phyloP scores from a whole-genome alignment of 2,329 filamentous ascomycete genomes.

The Penicillium sp. region DNA sequence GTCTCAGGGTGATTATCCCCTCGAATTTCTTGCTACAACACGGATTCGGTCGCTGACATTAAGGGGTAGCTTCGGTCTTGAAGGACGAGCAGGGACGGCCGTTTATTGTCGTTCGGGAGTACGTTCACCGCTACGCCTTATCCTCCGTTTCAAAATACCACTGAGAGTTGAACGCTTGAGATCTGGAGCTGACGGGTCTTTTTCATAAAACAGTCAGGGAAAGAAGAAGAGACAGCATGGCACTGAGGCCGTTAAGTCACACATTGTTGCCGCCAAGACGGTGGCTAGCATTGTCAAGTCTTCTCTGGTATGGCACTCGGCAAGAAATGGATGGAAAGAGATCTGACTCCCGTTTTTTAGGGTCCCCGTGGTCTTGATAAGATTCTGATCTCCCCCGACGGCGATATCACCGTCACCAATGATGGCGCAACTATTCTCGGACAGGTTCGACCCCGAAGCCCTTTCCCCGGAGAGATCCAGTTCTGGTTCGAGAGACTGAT shows the following conservation, averaged over 20 bases:
- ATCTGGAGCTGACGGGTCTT: constrained; percentile 25
- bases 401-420: constrained; percentile 98
- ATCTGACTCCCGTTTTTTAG: constrained; percentile 33
- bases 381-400: constrained; percentile 97
- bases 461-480: constrained; percentile 2
- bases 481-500: constrained; percentile 13
- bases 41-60: constrained; percentile 20
- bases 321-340: background rate
- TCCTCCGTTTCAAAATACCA: constrained; percentile 2
- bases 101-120: constrained; percentile 98
- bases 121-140: constrained; percentile 43
- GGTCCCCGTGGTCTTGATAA: constrained; percentile 96
- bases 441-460: constrained; percentile 48
- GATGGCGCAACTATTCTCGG: constrained; percentile 96
- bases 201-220: constrained; percentile 65
- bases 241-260: constrained; percentile 95
- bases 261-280: constrained; percentile 93
- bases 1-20: constrained; percentile 41
- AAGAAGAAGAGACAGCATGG: constrained; percentile 97
- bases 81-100: constrained; percentile 97
- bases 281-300: constrained; percentile 97
- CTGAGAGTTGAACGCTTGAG: constrained; percentile 5
- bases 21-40: constrained; percentile 18
- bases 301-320: constrained; percentile 62
- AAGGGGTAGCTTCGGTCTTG: constrained; percentile 64